Base-by-base conservation (phyloP, 129 eudicot genomes). In the Escallonia rubra region DNA sequence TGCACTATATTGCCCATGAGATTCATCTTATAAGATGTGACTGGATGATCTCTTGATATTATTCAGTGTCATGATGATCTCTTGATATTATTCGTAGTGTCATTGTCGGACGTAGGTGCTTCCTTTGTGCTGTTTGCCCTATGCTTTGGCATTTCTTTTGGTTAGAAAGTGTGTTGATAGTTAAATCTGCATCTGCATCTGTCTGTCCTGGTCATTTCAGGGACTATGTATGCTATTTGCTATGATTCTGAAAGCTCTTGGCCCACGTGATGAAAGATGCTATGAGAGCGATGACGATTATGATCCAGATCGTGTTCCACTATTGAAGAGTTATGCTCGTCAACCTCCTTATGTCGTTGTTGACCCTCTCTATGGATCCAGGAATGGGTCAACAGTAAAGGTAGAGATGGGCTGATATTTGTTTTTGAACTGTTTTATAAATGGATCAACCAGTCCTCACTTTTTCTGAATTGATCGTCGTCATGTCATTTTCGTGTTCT, bases 271-370 rank as follows among this genome's bases (percentile, higher is more conserved):
- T 60, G 88, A 83, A 72, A 77, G 82, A 70, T 74, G 70, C 46
- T 91, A 91, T 64, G 97, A 87, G 52, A 87, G 97, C 63, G 96
- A 91, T 75, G 95, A 87, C 34, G 97, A 91, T 23, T 87, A 85
- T 72, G 66, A 76, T 66, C 81, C 86, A 6, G 92, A 86, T 15
- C 83, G 90, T 62, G 81, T 75, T 65, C 97, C 97, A 60, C 74
- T 87, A 71, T 85, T 91, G 79, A 91, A 79, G 80, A 83, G 81
- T 80, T 85, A 82, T 59, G 88, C 65, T 23, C 83, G 83, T 72
- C 91, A 78, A 49, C 82, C 90, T 41, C n/a, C 86, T 45, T 85
- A 91, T 79, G 87, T 67, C 68, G 87, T 75, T 55, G 83, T 72
- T 43, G 89, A 78, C 49, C 86, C 85, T 43, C 67, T 78, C 46